Evolutionary conservation across 2,329 filamentous ascomycete genomes (phyloP).

Genomic region (Huntiella omanensis): DNA sequence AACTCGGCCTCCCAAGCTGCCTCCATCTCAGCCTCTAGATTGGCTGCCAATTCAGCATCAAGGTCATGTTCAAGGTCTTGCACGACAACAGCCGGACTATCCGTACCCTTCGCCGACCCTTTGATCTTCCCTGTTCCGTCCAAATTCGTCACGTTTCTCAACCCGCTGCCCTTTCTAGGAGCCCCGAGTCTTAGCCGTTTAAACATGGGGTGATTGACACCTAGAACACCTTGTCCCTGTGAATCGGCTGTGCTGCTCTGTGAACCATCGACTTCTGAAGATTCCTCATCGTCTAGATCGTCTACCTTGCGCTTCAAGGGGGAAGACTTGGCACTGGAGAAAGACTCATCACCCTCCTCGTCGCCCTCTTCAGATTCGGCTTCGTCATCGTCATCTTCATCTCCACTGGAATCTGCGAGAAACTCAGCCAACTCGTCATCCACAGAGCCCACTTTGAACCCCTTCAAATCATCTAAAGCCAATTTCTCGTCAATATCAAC

Average conservation of each 20-base stretch:
- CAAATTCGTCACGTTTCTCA: not conserved
- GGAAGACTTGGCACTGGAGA: not conserved
- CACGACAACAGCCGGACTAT: slow-evolving; percentile 14
- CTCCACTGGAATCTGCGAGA: slow-evolving; percentile 32
- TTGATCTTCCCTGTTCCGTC: slow-evolving; percentile 21
- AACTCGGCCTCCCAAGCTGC: not conserved
- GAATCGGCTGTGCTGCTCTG: slow-evolving; percentile 12
- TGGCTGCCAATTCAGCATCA: slow-evolving; percentile 44
- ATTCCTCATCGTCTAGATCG: too few species aligned
- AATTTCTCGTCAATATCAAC: slow-evolving; percentile 19
- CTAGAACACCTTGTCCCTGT: slow-evolving; percentile 25
- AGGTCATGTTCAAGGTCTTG: slow-evolving; percentile 30
- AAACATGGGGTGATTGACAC: slow-evolving; percentile 10
- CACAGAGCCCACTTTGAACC: slow-evolving; percentile 42
- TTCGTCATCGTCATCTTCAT: slow-evolving; percentile 14
- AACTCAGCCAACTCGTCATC: slow-evolving; percentile 65
- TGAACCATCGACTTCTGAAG: slow-evolving; percentile 7
- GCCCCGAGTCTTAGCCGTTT: slow-evolving; percentile 11
- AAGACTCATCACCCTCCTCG: slow-evolving; percentile 7
- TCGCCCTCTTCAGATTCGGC: slow-evolving; percentile 13
- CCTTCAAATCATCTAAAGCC: slow-evolving; percentile 36
- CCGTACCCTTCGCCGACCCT: slow-evolving; percentile 21
- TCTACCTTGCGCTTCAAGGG: slow-evolving; percentile 13
- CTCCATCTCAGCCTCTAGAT: slow-evolving; percentile 26
- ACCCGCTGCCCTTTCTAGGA: slow-evolving; percentile 20